phyloP scores from a whole-genome alignment of 306 rosid genomes.

The Fragaria ananassa region DNA sequence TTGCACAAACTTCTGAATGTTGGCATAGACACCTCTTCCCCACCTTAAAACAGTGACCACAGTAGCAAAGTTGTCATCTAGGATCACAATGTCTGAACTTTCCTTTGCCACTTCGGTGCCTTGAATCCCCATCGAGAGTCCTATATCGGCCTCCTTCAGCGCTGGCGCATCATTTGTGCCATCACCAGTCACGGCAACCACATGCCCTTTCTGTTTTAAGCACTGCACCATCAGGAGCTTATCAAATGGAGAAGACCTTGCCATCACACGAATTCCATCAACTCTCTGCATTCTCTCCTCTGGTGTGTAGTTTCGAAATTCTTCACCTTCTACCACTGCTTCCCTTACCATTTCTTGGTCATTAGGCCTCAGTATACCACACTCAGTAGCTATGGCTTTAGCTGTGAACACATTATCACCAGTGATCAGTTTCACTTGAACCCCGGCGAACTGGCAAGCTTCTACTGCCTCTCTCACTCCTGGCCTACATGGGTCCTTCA shows the following conservation, averaged over 20 bases:
- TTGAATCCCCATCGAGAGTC: conserved; percentile 41
- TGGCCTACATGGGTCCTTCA: conserved; percentile 34
- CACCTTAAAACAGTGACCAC: conserved; percentile 25
- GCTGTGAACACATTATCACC: conserved; percentile 34
- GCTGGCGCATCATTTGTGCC: conserved; percentile 38
- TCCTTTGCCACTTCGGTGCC: conserved; percentile 30
- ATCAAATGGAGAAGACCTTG: conserved; percentile 37
- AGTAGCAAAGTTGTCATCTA: conserved; percentile 34
- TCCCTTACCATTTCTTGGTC: background rate
- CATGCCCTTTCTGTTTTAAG: conserved; percentile 37
- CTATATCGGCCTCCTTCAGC: conserved; percentile 28
- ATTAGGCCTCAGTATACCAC: conserved; percentile 24
- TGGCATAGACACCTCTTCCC: conserved; percentile 37
- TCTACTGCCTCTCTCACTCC: conserved; percentile 28
- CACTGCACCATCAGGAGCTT: conserved; percentile 37
- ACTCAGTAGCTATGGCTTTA: conserved; percentile 31
- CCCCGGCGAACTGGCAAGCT: conserved; percentile 28
- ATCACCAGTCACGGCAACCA: conserved; percentile 33
- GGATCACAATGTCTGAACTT: conserved; percentile 33
- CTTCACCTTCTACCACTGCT: conserved; percentile 31
- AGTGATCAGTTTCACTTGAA: conserved; percentile 33
- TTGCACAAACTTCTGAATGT: conserved; percentile 36
- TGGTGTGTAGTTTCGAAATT: conserved; percentile 27
- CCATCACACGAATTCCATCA: conserved; percentile 36
- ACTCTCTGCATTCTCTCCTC: conserved; percentile 35